Conservation (phyloP, 345 rosid genomes). For the Rubroshorea leprosula region DNA sequence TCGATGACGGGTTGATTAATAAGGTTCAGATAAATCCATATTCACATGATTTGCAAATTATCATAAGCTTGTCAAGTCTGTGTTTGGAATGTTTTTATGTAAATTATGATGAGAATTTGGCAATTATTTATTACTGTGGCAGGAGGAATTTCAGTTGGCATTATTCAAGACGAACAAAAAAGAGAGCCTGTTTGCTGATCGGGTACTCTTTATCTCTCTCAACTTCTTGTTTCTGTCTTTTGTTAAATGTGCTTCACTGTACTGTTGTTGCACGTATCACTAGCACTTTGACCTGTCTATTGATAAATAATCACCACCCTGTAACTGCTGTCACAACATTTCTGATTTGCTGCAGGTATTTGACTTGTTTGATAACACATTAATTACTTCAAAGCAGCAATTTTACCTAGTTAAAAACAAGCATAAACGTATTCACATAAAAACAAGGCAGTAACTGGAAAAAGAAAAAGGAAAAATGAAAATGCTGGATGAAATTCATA, state of each 20-base stretch:
- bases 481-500: conserved; percentile 19
- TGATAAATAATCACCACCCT: not conserved
- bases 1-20: conserved; percentile 92
- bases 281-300: too few species aligned
- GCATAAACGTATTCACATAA: too few species aligned
- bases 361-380: conserved; percentile 80
- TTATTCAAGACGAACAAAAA: conserved; percentile 94
- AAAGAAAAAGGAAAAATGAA: not conserved
- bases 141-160: conserved; percentile 98
- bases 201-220: conserved; percentile 40
- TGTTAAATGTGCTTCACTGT: not conserved
- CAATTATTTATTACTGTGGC: conserved; percentile 13
- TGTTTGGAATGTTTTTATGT: too few species aligned
- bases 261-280: not conserved
- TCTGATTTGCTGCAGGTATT: conserved; percentile 59
- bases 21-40: conserved; percentile 47
- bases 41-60: too few species aligned
- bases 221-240: not conserved
- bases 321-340: not conserved
- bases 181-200: conserved; percentile 96
- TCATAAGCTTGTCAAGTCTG: too few species aligned
- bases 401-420: too few species aligned
- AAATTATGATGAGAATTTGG: too few species aligned
- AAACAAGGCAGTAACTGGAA: too few species aligned
- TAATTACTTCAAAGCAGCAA: conserved; percentile 8